Evolutionary conservation across 208 protist genomes (phyloP).

Genomic region (Naegleria fowleri): DNA sequence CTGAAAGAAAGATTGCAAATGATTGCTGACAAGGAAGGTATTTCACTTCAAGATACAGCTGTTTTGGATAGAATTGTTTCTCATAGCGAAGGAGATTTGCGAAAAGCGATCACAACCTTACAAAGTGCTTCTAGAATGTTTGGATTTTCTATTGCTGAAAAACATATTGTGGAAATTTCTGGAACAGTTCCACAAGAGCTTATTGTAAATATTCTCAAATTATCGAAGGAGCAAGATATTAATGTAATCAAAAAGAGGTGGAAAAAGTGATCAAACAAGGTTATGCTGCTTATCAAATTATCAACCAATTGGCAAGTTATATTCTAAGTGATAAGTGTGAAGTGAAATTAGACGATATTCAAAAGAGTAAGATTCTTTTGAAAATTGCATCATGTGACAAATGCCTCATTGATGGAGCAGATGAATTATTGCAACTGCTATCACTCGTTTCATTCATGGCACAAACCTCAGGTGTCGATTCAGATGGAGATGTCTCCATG

Average conservation of each 20-base stretch:
- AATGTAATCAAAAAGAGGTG: slow-evolving; percentile 40
- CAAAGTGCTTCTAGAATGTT: slow-evolving; percentile 78
- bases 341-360: slow-evolving; percentile 35
- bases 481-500: not conserved
- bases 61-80: slow-evolving; percentile 61
- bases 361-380: slow-evolving; percentile 52
- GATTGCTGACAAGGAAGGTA: slow-evolving; percentile 74
- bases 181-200: slow-evolving; percentile 61
- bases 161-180: slow-evolving; percentile 73
- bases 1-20: slow-evolving; percentile 71
- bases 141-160: slow-evolving; percentile 59
- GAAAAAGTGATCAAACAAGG: slow-evolving; percentile 48
- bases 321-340: slow-evolving; percentile 18
- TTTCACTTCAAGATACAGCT: slow-evolving; percentile 59
- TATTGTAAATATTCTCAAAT: slow-evolving; percentile 42
- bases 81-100: slow-evolving; percentile 87
- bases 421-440: slow-evolving; percentile 71
- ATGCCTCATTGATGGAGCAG: slow-evolving; percentile 63
- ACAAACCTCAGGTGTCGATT: not conserved
- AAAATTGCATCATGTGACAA: slow-evolving; percentile 54
- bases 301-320: slow-evolving; percentile 44
- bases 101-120: slow-evolving; percentile 89
- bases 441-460: not conserved
- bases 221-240: slow-evolving; percentile 39
- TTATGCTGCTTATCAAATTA: slow-evolving; percentile 54